phyloP scores from a whole-genome alignment of 148 eudicot genomes.

The Chenopodium berlandieri region DNA sequence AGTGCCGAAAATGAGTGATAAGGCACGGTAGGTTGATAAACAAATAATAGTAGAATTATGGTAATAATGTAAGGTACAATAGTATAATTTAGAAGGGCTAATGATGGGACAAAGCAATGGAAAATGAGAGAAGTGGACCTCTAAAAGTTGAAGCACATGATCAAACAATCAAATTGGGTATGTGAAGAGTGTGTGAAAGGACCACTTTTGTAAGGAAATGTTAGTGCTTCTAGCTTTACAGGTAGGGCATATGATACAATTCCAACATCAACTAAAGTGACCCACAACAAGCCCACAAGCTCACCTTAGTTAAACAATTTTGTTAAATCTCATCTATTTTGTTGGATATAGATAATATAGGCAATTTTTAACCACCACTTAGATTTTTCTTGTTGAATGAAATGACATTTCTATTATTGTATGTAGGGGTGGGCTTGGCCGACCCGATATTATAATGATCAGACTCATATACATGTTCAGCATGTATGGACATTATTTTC shows the following conservation, averaged over 20 bases:
- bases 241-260: conserved; percentile 18
- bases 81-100: neutral
- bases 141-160: conserved; percentile 21
- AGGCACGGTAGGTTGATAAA: neutral
- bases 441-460: too few relatives aligned
- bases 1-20: conserved; percentile 17
- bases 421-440: too few relatives aligned
- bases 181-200: conserved; percentile 6
- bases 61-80: neutral
- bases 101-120: conserved; percentile 27
- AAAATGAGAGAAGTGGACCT: conserved; percentile 13
- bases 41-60: neutral
- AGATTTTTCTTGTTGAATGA: neutral
- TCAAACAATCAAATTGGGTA: conserved; percentile 20
- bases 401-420: neutral
- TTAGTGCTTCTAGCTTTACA: conserved; percentile 33
- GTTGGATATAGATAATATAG: neutral
- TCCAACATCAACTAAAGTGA: conserved; percentile 9
- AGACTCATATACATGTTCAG: too few relatives aligned
- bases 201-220: conserved; percentile 20
- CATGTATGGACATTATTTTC: too few relatives aligned
- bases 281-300: neutral
- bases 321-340: neutral
- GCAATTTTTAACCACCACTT: neutral
- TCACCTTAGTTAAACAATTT: neutral